A percentile compares a stretch with the other conserved stretches of the same genome.
These are phyloP conservation scores for Nannochloropsis oceanica DNA, from an alignment of 108 stramenopile genomes.

Conservation along the genomic window DNA sequence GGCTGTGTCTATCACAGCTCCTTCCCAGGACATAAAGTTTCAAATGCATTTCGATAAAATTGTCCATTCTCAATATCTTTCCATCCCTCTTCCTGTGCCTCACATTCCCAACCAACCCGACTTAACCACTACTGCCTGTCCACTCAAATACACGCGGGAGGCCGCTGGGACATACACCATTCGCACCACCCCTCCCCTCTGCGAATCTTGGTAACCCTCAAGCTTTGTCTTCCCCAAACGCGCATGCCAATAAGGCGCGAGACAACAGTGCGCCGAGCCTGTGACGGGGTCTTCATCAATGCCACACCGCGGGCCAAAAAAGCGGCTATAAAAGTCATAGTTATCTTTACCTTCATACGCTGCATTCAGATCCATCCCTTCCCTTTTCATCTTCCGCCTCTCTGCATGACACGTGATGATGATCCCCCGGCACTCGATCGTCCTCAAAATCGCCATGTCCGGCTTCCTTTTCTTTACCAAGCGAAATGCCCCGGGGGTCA, in stretches of 20 bases:
- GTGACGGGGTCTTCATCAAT: constrained; percentile 95
- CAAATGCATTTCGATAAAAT: neutral
- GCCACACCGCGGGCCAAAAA: constrained; percentile 81
- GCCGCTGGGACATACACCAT: neutral
- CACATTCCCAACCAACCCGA: neutral
- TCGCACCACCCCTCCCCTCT: constrained; percentile 49
- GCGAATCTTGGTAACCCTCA: constrained; percentile 63
- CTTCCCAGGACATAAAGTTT: too few species aligned
- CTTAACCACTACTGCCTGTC: constrained; percentile 10
- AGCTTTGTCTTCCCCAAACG: constrained; percentile 55
- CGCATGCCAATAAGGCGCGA: constrained; percentile 73
- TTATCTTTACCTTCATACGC: neutral
- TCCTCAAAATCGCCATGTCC: constrained; percentile 4
- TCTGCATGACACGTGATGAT: constrained; percentile 10
- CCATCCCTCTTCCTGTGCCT: neutral
- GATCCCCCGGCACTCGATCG: constrained; percentile 22
- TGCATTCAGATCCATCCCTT: too few species aligned
- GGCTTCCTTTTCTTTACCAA: neutral
- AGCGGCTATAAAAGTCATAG: constrained; percentile 57
- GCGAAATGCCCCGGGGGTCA: constrained; percentile 3
- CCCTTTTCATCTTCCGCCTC: neutral
- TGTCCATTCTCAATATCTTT: neutral
- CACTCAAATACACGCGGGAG: constrained; percentile 3
- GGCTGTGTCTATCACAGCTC: too few species aligned
- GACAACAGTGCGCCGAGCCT: constrained; percentile 78